These are phyloP conservation scores for Gossypium turneri DNA, from an alignment of 345 rosid species.

Conservation along the genomic window DNA sequence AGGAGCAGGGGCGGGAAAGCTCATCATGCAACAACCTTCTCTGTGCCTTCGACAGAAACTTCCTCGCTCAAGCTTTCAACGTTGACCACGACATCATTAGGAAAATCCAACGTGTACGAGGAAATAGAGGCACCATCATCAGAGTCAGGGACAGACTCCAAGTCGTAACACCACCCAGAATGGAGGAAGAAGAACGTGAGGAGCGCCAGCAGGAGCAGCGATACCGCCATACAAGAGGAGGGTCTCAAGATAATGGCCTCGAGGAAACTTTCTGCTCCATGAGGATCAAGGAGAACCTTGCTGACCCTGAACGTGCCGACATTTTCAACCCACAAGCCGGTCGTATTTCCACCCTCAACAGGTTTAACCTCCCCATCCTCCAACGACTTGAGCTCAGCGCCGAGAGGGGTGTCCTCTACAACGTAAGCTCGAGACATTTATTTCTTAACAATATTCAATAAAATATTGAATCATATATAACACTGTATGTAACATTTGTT, in stretches of 20 bases:
- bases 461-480: neutral
- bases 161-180: slow-evolving; percentile 42
- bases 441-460: neutral
- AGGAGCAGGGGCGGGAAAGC: slow-evolving; percentile 5
- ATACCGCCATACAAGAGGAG: slow-evolving; percentile 8
- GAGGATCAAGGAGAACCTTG: slow-evolving; percentile 59
- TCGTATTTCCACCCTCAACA: slow-evolving; percentile 46
- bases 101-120: slow-evolving; percentile 43
- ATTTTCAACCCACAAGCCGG: slow-evolving; percentile 53
- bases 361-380: slow-evolving; percentile 63
- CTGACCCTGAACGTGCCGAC: slow-evolving; percentile 54
- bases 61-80: slow-evolving; percentile 59
- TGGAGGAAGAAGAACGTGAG: slow-evolving; percentile 28
- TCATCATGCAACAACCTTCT: slow-evolving; percentile 41
- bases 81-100: slow-evolving; percentile 36
- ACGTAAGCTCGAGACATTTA: slow-evolving; percentile 16
- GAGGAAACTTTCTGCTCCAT: slow-evolving; percentile 75
- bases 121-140: slow-evolving; percentile 56
- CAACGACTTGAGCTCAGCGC: slow-evolving; percentile 51
- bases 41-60: slow-evolving; percentile 46
- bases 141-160: slow-evolving; percentile 46
- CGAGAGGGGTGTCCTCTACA: slow-evolving; percentile 42
- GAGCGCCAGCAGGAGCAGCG: neutral
- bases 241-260: slow-evolving; percentile 37
- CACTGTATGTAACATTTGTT: neutral